Conservation (phyloP, 257 asterid species). For the Echites panduratus region DNA sequence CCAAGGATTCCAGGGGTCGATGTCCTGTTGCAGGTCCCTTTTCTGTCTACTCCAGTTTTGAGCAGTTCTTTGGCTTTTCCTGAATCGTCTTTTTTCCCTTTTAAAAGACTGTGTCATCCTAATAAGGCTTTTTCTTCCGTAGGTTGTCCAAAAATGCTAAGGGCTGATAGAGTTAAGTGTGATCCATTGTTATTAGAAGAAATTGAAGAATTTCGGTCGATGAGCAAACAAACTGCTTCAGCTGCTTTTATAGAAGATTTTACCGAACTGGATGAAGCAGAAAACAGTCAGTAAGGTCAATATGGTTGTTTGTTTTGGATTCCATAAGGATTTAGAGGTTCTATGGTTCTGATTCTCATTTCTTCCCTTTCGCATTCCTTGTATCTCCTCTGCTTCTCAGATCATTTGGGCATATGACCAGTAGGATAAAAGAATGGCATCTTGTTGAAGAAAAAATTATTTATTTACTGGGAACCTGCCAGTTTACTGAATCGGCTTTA, state of each 20-base stretch:
- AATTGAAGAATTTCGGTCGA: constrained; percentile 74
- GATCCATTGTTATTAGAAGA: constrained; percentile 65
- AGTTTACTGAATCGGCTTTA: no score
- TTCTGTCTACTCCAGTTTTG: neutral
- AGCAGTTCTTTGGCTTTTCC: neutral
- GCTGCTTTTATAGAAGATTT: constrained; percentile 68
- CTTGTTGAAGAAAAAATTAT: no score
- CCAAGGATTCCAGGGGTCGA: constrained; percentile 30
- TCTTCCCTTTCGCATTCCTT: neutral
- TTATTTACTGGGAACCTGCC: neutral
- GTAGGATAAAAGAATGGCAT: neutral
- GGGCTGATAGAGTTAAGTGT: constrained; percentile 45
- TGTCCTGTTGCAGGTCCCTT: constrained; percentile 79
- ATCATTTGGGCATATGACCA: neutral
- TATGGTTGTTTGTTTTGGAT: neutral
- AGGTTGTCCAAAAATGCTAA: constrained; percentile 74
- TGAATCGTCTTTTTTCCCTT: constrained; percentile 7
- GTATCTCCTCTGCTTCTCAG: neutral
- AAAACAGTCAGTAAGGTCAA: constrained; percentile 8
- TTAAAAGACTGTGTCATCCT: neutral
- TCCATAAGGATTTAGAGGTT: neutral
- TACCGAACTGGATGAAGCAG: constrained; percentile 45
- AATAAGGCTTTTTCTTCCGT: constrained; percentile 14
- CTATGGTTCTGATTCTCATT: neutral
- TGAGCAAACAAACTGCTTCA: constrained; percentile 35